Evolutionary conservation across 2,329 filamentous ascomycete genomes (phyloP), one percentile per base, ranked within the genome.

Genomic region (Fusarium poae): DNA sequence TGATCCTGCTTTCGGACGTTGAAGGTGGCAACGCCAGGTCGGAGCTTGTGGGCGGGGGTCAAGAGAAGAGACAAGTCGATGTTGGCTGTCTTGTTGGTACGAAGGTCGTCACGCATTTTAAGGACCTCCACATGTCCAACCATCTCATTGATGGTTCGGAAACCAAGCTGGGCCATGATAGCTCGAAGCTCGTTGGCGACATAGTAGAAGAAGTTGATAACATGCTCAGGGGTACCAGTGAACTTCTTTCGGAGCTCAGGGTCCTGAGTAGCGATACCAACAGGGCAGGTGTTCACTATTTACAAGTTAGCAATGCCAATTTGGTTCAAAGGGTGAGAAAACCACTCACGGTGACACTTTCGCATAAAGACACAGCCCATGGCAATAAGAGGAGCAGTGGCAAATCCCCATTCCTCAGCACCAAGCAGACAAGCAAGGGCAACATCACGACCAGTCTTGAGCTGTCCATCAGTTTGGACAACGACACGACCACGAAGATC

Each of bases 141-240:
- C 95, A 97, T 97, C 80, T 98, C 95, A 78, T 97, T 98, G 78
- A 98, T 91, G 64, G 92, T 97, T 70, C 95, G 91, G 88, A 97
- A 93, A 72, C 95, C 95, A 74, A 97, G 89, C 82, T 92, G 93
- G 51, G 95, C 94, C 95, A 98, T 97, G 81, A 98, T 97, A 35
- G 94, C 93, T 77, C 95, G 91, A 61, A 98, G 88, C 83, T 98
- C 95, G 77, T 98, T 98, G 72, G 95, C 92, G 53, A 98, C 87
- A 76, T 97, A 98, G 84, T 97, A 98, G 83, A 97, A 97, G 85
- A 97, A 97, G 86, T 97, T 98, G 81, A 98, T 97, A 60, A 97
- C 94, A 74, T 97, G 93, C 82, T 98, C 95, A 13, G 95, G 94
- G 1, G 93, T 94, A 66, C 95, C 95, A 72, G 90, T 85, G 81